phyloP scores from a whole-genome alignment of 2,329 filamentous ascomycete genomes.

The Tolypocladium sp. region DNA sequence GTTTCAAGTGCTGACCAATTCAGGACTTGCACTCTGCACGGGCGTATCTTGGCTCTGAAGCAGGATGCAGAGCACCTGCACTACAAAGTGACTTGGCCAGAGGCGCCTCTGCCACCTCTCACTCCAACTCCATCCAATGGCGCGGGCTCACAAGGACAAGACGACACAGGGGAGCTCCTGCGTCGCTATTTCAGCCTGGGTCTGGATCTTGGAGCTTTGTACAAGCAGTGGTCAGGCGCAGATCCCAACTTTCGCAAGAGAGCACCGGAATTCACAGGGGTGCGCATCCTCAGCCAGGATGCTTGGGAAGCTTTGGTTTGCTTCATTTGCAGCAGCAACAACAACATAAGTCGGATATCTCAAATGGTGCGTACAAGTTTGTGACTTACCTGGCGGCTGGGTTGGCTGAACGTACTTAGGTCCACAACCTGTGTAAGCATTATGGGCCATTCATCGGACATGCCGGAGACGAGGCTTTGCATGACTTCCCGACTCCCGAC shows the following conservation, averaged over 20 bases:
- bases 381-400: too few relatives aligned
- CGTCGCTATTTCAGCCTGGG: conserved; percentile 80
- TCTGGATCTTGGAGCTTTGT: conserved; percentile 67
- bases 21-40: conserved; percentile 75
- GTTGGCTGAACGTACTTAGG: conserved; percentile 26
- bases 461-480: conserved; percentile 61
- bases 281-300: conserved; percentile 88
- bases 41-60: conserved; percentile 73
- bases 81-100: conserved; percentile 63
- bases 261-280: conserved; percentile 78
- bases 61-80: conserved; percentile 74
- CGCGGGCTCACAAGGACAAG: conserved; percentile 23
- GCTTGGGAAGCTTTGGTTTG: conserved; percentile 89
- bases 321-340: conserved; percentile 98
- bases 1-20: not conserved
- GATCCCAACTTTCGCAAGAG: conserved; percentile 86
- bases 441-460: conserved; percentile 73
- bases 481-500: conserved; percentile 77
- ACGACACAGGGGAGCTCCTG: conserved; percentile 67
- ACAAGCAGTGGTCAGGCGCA: conserved; percentile 75
- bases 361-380: conserved; percentile 60
- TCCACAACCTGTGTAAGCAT: conserved; percentile 78
- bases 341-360: conserved; percentile 90
- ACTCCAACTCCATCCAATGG: conserved; percentile 3
- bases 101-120: conserved; percentile 6